These are phyloP conservation scores for Erythrophleum ivorense DNA, from an alignment of 331 rosid genomes.

Conservation along the genomic window DNA sequence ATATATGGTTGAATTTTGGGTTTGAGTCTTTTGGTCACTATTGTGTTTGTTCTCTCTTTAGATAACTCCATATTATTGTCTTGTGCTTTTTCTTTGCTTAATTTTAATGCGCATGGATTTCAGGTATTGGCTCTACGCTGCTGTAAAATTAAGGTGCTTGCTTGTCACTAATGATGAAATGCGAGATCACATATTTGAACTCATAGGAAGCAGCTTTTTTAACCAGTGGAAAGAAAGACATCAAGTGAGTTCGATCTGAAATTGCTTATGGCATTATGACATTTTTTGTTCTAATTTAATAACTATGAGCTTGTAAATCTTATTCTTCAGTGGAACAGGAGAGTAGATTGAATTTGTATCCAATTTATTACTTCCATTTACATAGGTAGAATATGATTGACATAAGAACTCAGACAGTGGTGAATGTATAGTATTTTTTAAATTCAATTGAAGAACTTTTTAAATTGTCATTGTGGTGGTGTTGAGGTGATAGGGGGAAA, in stretches of 20 bases:
- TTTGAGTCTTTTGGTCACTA: slow-evolving; percentile 31
- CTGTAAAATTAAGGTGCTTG: slow-evolving; percentile 82
- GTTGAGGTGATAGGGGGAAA: neutral
- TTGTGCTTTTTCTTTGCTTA: neutral
- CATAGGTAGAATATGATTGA: neutral
- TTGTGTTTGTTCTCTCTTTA: neutral
- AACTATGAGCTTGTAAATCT: neutral
- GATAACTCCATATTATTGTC: slow-evolving; percentile 1
- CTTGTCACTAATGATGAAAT: slow-evolving; percentile 94
- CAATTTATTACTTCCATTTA: neutral
- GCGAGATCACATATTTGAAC: slow-evolving; percentile 96
- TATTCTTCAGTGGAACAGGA: neutral
- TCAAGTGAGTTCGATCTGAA: slow-evolving; percentile 61
- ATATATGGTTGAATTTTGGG: slow-evolving; percentile 9
- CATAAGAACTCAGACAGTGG: neutral
- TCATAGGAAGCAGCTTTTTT: slow-evolving; percentile 81
- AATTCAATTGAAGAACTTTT: neutral
- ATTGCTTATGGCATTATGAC: slow-evolving; percentile 13
- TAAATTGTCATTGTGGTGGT: neutral
- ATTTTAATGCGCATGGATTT: slow-evolving; percentile 30
- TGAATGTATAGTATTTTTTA: neutral
- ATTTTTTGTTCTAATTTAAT: slow-evolving; percentile 15
- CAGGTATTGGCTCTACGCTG: slow-evolving; percentile 96
- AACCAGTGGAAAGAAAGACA: slow-evolving; percentile 95
- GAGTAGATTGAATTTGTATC: neutral